Conservation (phyloP, 2,329 filamentous ascomycete genomes). For the Mycocentrospora acerina region DNA sequence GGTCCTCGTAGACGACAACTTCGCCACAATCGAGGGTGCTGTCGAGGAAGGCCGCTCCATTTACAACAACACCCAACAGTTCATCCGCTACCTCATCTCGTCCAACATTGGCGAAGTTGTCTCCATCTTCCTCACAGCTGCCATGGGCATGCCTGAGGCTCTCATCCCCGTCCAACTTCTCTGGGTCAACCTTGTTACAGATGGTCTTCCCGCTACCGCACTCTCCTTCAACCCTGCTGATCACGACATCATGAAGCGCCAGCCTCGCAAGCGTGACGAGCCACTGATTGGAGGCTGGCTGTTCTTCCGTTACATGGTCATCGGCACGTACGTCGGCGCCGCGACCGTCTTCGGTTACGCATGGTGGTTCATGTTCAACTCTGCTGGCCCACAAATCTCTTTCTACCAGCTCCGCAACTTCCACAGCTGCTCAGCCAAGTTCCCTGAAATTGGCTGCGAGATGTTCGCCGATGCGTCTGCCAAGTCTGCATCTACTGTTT, state of each 20-base stretch:
- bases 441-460: constrained; percentile 84
- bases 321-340: constrained; percentile 90
- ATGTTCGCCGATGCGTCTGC: constrained; percentile 89
- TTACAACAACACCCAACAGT: constrained; percentile 99
- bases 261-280: constrained; percentile 89
- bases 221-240: constrained; percentile 98
- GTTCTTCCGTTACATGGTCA: constrained; percentile 96
- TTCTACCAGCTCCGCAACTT: constrained; percentile 91
- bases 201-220: constrained; percentile 93
- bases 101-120: constrained; percentile 99
- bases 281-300: constrained; percentile 91
- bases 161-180: constrained; percentile 95
- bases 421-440: constrained; percentile 84
- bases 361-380: constrained; percentile 99
- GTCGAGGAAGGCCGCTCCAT: constrained; percentile 97
- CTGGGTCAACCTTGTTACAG: constrained; percentile 98
- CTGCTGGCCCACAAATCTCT: constrained; percentile 82
- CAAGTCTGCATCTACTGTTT: constrained; percentile 89
- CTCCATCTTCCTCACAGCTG: constrained; percentile 96
- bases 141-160: constrained; percentile 95
- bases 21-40: constrained; percentile 93
- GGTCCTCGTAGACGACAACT: constrained; percentile 98
- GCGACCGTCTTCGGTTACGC: constrained; percentile 96
- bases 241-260: constrained; percentile 93
- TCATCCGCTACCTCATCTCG: constrained; percentile 98